phyloP scores from a whole-genome alignment of 805 yeast species.

The Saturnispora besseyi region DNA sequence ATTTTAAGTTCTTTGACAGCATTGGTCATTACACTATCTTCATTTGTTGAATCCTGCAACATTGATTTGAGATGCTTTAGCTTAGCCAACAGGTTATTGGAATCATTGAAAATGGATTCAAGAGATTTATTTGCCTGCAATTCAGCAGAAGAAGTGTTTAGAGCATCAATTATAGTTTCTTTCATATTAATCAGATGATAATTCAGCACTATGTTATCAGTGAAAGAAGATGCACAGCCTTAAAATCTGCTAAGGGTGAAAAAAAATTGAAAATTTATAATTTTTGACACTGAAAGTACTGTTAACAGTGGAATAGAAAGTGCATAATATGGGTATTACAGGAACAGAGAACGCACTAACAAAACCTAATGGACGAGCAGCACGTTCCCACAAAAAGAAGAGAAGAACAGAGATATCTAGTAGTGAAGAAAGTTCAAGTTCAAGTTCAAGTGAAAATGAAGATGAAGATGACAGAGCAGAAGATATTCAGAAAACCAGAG shows the following conservation, averaged over 20 bases:
- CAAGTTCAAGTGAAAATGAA: conserved; percentile 4
- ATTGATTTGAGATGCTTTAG: neutral
- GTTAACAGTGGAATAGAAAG: neutral
- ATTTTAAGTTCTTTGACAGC: neutral
- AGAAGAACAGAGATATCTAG: conserved; percentile 77
- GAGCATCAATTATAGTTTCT: neutral
- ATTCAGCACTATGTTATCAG: neutral
- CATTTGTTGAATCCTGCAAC: neutral
- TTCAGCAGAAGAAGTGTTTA: neutral
- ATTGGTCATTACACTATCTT: too few relatives aligned
- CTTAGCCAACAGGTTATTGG: neutral
- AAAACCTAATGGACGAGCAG: neutral
- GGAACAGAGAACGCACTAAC: neutral
- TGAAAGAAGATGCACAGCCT: neutral
- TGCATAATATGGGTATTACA: neutral
- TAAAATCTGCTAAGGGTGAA: neutral
- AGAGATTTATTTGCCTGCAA: neutral
- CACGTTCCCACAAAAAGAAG: conserved; percentile 54
- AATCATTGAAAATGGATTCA: neutral
- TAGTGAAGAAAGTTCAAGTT: conserved; percentile 21
- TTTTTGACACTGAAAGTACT: neutral
- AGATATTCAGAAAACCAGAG: neutral
- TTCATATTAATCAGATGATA: neutral
- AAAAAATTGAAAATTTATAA: neutral
- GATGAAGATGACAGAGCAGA: conserved; percentile 12